Conservation (phyloP, 2,329 filamentous ascomycete genomes). For the Penicillium sclerotigenum region DNA sequence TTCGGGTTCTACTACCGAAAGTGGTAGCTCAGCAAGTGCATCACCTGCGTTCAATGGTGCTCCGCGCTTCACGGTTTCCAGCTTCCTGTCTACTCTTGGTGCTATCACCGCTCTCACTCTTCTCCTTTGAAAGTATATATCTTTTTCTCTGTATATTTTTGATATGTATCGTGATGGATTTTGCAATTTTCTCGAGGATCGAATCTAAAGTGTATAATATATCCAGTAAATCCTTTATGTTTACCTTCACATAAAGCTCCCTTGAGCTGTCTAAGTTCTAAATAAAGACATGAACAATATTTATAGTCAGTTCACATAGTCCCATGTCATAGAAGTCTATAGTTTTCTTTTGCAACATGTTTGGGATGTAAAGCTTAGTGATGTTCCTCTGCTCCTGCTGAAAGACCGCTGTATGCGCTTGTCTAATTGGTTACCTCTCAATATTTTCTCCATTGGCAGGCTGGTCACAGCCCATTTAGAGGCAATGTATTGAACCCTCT, state of each 20-base stretch:
- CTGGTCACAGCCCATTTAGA: neutral
- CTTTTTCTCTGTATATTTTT: neutral
- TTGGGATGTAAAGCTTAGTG: neutral
- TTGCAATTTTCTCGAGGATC: neutral
- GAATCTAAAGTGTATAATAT: neutral
- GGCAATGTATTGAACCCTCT: neutral
- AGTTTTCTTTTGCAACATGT: neutral
- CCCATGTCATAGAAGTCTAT: neutral
- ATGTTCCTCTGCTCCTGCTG: neutral
- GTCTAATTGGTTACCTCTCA: neutral
- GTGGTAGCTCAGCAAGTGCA: neutral
- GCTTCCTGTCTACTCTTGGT: neutral
- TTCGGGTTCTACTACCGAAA: neutral
- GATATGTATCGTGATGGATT: neutral
- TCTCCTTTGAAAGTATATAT: neutral
- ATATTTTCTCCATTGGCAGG: neutral
- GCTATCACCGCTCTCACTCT: neutral
- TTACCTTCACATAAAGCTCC: neutral
- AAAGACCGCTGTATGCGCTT: neutral
- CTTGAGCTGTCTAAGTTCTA: neutral
- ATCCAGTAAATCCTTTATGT: neutral
- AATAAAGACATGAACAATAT: neutral
- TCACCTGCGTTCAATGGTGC: conserved; percentile 2
- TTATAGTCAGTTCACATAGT: neutral
- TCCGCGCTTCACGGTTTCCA: neutral